Conservation (phyloP, 805 yeast genomes). For the Metschnikowia colocasiae region DNA sequence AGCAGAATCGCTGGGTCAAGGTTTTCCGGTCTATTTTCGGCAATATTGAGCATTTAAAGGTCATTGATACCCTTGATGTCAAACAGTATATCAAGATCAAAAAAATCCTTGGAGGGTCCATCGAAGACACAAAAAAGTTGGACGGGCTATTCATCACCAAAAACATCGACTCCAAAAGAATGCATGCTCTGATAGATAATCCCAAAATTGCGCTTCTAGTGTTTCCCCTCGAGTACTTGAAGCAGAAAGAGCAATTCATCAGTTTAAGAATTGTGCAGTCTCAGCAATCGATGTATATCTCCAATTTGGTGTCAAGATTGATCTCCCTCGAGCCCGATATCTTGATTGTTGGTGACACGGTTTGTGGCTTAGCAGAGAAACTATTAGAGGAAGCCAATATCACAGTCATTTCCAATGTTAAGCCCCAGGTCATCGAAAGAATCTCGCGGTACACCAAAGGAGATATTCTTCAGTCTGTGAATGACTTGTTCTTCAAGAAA, state of each 20-base stretch:
- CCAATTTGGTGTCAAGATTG: constrained; percentile 76
- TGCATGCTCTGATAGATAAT: constrained; percentile 59
- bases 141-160: constrained; percentile 86
- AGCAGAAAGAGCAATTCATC: constrained; percentile 72
- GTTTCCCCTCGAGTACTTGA: constrained; percentile 84
- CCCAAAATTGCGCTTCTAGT: constrained; percentile 81
- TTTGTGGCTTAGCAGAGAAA: constrained; percentile 77
- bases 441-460: constrained; percentile 77
- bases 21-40: constrained; percentile 50
- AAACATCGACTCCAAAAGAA: constrained; percentile 69
- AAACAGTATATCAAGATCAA: constrained; percentile 88
- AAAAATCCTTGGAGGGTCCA: constrained; percentile 71
- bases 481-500: constrained; percentile 66
- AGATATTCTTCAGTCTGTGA: constrained; percentile 82
- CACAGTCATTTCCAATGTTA: constrained; percentile 76
- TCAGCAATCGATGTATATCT: constrained; percentile 82
- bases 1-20: constrained; percentile 55
- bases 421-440: constrained; percentile 76
- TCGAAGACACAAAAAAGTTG: constrained; percentile 55
- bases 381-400: constrained; percentile 70
- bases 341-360: constrained; percentile 71
- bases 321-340: constrained; percentile 74
- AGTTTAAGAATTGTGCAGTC: constrained; percentile 80
- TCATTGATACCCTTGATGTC: constrained; percentile 76
- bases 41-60: constrained; percentile 55